phyloP scores from a whole-genome alignment of 192 early-diverging fungal species.

The Coemansia sp. region DNA sequence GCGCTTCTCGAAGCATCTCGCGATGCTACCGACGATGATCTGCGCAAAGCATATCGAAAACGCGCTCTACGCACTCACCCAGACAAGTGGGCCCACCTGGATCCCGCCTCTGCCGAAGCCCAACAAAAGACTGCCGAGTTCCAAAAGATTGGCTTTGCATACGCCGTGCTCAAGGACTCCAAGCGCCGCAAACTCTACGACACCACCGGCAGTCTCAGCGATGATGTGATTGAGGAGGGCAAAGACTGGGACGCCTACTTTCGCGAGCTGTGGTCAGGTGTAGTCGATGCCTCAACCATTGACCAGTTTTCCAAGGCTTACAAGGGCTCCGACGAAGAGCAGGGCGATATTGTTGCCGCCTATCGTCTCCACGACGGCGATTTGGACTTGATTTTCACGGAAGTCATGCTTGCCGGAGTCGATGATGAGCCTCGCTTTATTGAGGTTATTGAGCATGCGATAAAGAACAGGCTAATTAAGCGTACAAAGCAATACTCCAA shows the following conservation, averaged over 20 bases:
- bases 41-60: slow-evolving; percentile 90
- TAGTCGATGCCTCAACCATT: slow-evolving; percentile 70
- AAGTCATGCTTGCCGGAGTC: slow-evolving; percentile 57
- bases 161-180: slow-evolving; percentile 68
- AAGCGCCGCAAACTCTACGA: slow-evolving; percentile 66
- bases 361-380: slow-evolving; percentile 67
- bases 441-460: slow-evolving; percentile 60
- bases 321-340: slow-evolving; percentile 73
- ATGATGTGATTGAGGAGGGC: slow-evolving; percentile 53
- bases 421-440: slow-evolving; percentile 65
- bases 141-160: slow-evolving; percentile 71
- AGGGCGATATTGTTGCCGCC: slow-evolving; percentile 59
- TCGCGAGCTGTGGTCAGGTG: slow-evolving; percentile 65
- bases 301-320: slow-evolving; percentile 68
- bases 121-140: slow-evolving; percentile 58
- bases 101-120: slow-evolving; percentile 14
- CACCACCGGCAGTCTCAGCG: slow-evolving; percentile 62
- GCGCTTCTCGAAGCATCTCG: slow-evolving; percentile 67
- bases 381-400: slow-evolving; percentile 62
- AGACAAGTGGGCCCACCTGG: slow-evolving; percentile 72
- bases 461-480: slow-evolving; percentile 54
- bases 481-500: slow-evolving; percentile 54
- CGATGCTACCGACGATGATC: slow-evolving; percentile 69
- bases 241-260: slow-evolving; percentile 82
- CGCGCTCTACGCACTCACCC: slow-evolving; percentile 85